A percentile compares a stretch with the other conserved stretches of the same genome.
Conservation (phyloP, 108 stramenopile genomes). For the Cylindrotheca closterium region DNA sequence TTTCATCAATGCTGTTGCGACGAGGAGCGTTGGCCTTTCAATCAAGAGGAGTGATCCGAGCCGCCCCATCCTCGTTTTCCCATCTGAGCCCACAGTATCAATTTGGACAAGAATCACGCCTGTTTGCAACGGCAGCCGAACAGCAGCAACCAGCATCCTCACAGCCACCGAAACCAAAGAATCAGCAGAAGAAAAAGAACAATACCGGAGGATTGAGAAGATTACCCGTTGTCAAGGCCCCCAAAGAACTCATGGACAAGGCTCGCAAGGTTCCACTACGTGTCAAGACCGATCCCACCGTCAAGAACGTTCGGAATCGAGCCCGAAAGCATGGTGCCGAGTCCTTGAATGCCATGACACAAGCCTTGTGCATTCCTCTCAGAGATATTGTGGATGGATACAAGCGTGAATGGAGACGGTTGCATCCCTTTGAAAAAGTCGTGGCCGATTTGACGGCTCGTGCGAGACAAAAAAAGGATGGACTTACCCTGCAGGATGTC, state of each 20-base stretch:
- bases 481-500: conserved; percentile 52
- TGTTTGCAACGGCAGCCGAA: too few species aligned
- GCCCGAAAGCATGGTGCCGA: conserved; percentile 79
- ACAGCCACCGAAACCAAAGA: too few species aligned
- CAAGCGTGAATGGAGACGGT: conserved; percentile 52
- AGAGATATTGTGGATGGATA: conserved; percentile 81
- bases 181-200: too few species aligned
- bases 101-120: too few species aligned
- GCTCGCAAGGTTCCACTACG: conserved; percentile 41
- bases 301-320: conserved; percentile 56
- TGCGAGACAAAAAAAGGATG: conserved; percentile 71
- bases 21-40: too few species aligned
- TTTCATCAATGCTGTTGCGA: too few species aligned
- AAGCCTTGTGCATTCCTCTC: conserved; percentile 80
- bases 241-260: conserved; percentile 65
- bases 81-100: too few species aligned
- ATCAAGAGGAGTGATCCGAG: too few species aligned
- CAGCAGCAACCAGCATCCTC: too few species aligned
- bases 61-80: too few species aligned
- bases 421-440: conserved; percentile 95
- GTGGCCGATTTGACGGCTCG: conserved; percentile 90
- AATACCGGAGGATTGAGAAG: conserved; percentile 77
- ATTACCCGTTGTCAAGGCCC: conserved; percentile 70
- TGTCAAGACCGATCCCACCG: conserved; percentile 45
- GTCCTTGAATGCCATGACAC: conserved; percentile 73